phyloP scores from a whole-genome alignment of 2,329 filamentous ascomycete genomes.

The Whalleya microplaca region DNA sequence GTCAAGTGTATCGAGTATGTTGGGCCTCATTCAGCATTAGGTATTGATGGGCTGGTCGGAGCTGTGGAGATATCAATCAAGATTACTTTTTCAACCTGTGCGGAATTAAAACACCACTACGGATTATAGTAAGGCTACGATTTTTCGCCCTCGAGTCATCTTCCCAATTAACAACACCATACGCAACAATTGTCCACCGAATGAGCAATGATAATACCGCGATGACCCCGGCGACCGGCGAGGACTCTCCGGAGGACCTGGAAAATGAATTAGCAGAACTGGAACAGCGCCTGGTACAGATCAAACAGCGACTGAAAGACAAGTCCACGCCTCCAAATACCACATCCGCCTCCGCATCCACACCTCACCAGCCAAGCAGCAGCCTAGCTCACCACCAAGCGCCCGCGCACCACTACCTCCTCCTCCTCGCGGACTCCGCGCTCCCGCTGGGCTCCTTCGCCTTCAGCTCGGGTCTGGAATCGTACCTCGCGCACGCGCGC shows the following conservation, averaged over 20 bases:
- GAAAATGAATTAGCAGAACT: slow-evolving; percentile 62
- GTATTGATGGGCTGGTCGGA: slow-evolving; percentile 8
- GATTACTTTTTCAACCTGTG: slow-evolving; percentile 7
- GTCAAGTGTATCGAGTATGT: slow-evolving; percentile 9
- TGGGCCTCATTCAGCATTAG: neutral
- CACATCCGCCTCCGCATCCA: slow-evolving; percentile 7
- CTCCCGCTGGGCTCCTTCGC: slow-evolving; percentile 85
- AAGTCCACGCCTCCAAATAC: slow-evolving; percentile 7
- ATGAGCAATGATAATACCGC: slow-evolving; percentile 10
- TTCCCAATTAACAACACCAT: neutral
- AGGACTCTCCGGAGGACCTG: slow-evolving; percentile 32
- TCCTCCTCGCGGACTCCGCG: slow-evolving; percentile 80
- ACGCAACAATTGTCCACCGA: neutral
- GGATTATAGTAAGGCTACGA: neutral
- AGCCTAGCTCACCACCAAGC: neutral
- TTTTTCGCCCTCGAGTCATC: neutral
- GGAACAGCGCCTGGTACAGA: slow-evolving; percentile 53
- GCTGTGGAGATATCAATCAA: slow-evolving; percentile 22
- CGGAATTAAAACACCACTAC: neutral
- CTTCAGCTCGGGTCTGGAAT: slow-evolving; percentile 82
- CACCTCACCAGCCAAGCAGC: neutral
- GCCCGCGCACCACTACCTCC: slow-evolving; percentile 64
- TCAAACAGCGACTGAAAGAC: slow-evolving; percentile 37
- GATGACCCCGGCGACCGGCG: slow-evolving; percentile 19
- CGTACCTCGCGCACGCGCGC: slow-evolving; percentile 72